phyloP scores from a whole-genome alignment of 176 grass and related monocot genomes.

The Elaeis guineensis region DNA sequence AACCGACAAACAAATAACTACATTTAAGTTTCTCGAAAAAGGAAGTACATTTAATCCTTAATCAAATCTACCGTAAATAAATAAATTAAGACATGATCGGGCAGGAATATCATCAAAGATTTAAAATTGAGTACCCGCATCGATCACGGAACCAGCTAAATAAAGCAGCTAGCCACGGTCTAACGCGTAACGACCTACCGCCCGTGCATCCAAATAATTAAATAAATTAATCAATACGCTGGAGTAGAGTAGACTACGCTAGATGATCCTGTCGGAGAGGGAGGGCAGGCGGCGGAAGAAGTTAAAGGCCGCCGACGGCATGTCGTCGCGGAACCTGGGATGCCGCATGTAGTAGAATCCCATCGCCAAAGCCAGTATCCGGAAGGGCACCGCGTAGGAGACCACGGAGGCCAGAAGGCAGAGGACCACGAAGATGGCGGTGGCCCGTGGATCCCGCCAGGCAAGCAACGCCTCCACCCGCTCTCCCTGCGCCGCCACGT shows the following conservation, averaged over 20 bases:
- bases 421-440: constrained; percentile 49
- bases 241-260: background rate
- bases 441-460: constrained; percentile 87
- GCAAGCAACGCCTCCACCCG: constrained; percentile 76
- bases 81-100: no score
- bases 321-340: constrained; percentile 86
- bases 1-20: no score
- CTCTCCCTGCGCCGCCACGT: constrained; percentile 88
- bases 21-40: no score
- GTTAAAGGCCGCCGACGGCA: constrained; percentile 83
- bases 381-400: constrained; percentile 68
- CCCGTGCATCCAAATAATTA: no score
- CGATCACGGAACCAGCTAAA: no score
- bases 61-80: no score
- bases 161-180: no score
- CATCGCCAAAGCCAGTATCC: constrained; percentile 51
- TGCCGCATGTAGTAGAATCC: constrained; percentile 86
- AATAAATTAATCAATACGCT: no score
- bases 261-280: constrained; percentile 67
- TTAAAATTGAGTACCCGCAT: no score
- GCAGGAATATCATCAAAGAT: no score
- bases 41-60: no score
- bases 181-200: no score
- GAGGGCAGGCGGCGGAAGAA: constrained; percentile 92
- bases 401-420: constrained; percentile 54